Conservation (phyloP, 2,329 filamentous ascomycete genomes). For the Nothomitra cinnamomea region DNA sequence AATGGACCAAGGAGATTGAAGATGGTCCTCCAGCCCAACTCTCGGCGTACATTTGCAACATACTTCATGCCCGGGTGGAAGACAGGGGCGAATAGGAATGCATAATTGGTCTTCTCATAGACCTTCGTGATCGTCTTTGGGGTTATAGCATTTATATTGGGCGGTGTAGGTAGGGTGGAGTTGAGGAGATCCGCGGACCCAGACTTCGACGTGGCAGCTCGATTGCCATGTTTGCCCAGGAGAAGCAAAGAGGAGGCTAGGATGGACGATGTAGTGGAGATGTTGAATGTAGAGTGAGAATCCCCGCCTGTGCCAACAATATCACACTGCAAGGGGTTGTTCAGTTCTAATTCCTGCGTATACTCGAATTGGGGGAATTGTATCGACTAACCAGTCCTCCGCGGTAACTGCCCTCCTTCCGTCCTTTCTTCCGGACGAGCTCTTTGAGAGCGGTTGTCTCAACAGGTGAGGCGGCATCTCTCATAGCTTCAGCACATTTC, state of each 20-base stretch:
- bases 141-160: conserved; percentile 56
- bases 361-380: not conserved
- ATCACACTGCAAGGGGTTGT: conserved; percentile 42
- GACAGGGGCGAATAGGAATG: conserved; percentile 86
- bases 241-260: conserved; percentile 72
- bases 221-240: conserved; percentile 90
- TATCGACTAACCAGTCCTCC: conserved; percentile 58
- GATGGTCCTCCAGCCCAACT: conserved; percentile 86
- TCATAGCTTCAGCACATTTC: conserved; percentile 70
- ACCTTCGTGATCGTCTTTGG: conserved; percentile 53
- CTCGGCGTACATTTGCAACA: conserved; percentile 68
- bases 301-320: conserved; percentile 97
- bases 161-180: conserved; percentile 53
- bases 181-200: conserved; percentile 85
- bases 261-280: conserved; percentile 88
- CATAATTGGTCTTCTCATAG: conserved; percentile 73
- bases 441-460: conserved; percentile 44
- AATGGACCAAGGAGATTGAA: conserved; percentile 94
- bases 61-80: conserved; percentile 93
- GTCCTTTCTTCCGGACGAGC: conserved; percentile 42
- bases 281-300: conserved; percentile 95
- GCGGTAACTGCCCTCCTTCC: conserved; percentile 54
- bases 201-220: conserved; percentile 85
- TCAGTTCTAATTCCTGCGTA: not conserved
- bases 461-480: conserved; percentile 56